Conservation (phyloP, 805 yeast species). For the Candida verbasci region DNA sequence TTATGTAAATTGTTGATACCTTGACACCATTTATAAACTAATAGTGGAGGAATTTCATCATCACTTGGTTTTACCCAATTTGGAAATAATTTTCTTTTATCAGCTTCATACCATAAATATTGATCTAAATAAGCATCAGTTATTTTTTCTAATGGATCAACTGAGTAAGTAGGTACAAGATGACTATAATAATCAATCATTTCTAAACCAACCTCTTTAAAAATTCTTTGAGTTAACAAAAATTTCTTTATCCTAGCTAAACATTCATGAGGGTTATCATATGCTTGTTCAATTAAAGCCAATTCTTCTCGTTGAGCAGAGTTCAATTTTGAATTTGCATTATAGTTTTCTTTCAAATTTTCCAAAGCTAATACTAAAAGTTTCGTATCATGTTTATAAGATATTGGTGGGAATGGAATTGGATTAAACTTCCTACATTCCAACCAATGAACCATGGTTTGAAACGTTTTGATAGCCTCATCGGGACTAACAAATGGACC, state of each 20-base stretch:
- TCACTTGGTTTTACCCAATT: slow-evolving; percentile 96
- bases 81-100: slow-evolving; percentile 81
- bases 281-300: slow-evolving; percentile 91
- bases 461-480: slow-evolving; percentile 83
- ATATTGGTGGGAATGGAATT: slow-evolving; percentile 89
- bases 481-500: slow-evolving; percentile 86
- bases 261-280: slow-evolving; percentile 94
- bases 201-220: slow-evolving; percentile 81
- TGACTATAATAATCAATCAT: slow-evolving; percentile 90
- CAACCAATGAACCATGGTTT: slow-evolving; percentile 88
- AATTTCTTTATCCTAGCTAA: slow-evolving; percentile 78
- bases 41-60: slow-evolving; percentile 84
- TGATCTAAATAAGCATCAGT: slow-evolving; percentile 96
- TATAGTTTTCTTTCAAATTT: slow-evolving; percentile 73
- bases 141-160: slow-evolving; percentile 91
- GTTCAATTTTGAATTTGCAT: slow-evolving; percentile 65
- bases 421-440: slow-evolving; percentile 80
- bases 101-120: slow-evolving; percentile 94
- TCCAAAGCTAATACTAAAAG: slow-evolving; percentile 85
- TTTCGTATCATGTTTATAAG: slow-evolving; percentile 91
- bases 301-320: slow-evolving; percentile 88
- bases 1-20: slow-evolving; percentile 75
- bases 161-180: slow-evolving; percentile 77
- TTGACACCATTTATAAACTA: slow-evolving; percentile 92
- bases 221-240: slow-evolving; percentile 81